A percentile compares a stretch with the other conserved stretches of the same genome.
Conservation (phyloP, 305 asterid species). For the Striga hermonthica region DNA sequence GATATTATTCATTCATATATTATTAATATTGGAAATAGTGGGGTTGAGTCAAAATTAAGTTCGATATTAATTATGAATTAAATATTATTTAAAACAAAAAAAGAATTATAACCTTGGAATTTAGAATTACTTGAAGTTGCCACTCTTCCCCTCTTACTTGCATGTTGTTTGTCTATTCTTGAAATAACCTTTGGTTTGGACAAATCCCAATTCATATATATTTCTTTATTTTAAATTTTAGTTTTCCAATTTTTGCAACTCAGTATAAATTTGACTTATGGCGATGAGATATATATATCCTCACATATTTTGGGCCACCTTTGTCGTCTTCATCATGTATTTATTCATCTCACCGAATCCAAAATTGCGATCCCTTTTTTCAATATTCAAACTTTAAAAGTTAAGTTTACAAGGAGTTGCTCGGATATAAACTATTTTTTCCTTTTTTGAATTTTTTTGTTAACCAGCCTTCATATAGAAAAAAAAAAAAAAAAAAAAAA, state of each 20-base stretch:
- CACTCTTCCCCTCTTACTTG: too few relatives aligned
- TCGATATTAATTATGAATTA: neutral
- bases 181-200: too few relatives aligned
- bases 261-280: constrained; percentile 37
- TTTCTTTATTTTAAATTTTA: neutral
- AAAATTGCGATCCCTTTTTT: constrained; percentile 33
- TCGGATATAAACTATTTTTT: too few relatives aligned
- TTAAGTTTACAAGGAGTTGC: too few relatives aligned
- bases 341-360: constrained; percentile 35
- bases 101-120: too few relatives aligned
- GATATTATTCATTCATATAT: too few relatives aligned
- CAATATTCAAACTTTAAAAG: neutral
- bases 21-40: too few relatives aligned
- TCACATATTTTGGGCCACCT: constrained; percentile 34
- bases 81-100: neutral
- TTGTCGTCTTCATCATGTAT: constrained; percentile 40
- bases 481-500: too few relatives aligned
- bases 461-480: too few relatives aligned
- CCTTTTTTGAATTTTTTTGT: too few relatives aligned
- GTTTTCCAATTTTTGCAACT: constrained; percentile 17
- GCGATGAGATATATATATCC: constrained; percentile 33
- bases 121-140: too few relatives aligned
- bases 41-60: neutral
- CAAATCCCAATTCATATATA: constrained; percentile 25
- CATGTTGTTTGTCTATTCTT: too few relatives aligned